A percentile compares a stretch with the other conserved stretches of the same genome.
phyloP scores from a whole-genome alignment of 306 rosid species.

The Gleditsia sinensis region DNA sequence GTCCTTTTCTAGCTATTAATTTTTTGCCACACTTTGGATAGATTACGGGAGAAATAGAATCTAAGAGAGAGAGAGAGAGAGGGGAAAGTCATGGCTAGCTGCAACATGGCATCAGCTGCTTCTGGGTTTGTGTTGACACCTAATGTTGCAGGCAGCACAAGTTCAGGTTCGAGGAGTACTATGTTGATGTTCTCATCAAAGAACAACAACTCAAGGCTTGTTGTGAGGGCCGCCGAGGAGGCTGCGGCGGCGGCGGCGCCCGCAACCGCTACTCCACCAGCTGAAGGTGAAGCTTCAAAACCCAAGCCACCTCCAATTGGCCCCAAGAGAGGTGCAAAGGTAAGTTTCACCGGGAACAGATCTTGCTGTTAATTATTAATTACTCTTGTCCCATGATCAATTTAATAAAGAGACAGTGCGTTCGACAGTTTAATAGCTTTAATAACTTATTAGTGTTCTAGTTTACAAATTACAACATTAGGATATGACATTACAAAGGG shows the following conservation, averaged over 20 bases:
- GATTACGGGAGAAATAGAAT: background rate
- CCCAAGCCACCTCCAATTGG: conserved; percentile 78
- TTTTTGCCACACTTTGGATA: conserved; percentile 9
- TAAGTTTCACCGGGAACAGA: conserved; percentile 22
- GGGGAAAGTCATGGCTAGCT: conserved; percentile 46
- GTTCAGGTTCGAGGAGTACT: conserved; percentile 36
- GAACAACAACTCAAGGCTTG: conserved; percentile 47
- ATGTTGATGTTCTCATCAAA: conserved; percentile 45
- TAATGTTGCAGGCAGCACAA: conserved; percentile 41
- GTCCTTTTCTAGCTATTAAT: conserved; percentile 31
- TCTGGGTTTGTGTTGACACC: conserved; percentile 63
- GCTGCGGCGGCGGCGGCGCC: conserved; percentile 40
- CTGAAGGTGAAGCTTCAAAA: conserved; percentile 45
- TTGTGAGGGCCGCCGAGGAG: conserved; percentile 64
- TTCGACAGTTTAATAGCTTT: background rate
- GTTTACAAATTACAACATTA: background rate
- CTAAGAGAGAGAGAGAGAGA: background rate
- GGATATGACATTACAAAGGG: background rate
- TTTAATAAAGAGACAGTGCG: background rate
- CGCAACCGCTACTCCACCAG: conserved; percentile 39
- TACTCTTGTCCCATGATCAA: background rate
- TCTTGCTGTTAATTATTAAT: background rate
- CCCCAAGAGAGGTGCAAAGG: conserved; percentile 86
- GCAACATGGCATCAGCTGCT: conserved; percentile 78
- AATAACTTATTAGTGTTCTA: too few relatives aligned